Evolutionary conservation across 208 protist species (phyloP), one percentile per base, ranked within the genome.

Genomic region (Naegleria gruberi): DNA sequence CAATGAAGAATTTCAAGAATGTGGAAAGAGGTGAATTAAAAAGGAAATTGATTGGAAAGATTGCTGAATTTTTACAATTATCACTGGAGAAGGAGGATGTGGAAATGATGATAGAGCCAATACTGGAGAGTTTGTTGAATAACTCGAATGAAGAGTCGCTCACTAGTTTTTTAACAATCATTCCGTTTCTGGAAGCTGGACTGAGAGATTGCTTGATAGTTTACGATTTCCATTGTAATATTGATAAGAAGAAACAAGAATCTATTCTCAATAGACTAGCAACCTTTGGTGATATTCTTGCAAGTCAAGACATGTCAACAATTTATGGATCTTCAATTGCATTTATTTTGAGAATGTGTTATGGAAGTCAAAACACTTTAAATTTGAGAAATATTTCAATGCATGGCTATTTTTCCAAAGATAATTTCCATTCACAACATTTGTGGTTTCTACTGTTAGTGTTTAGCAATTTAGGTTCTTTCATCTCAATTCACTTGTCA

Each of bases 361-460:
- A 37, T 77, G 65, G 65, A 77, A 77, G 65, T 77, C 65, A 77
- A 77, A 77, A 77, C 8, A 77, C 65, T 77, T 77, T 77, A 77
- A 77, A 77, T 77, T 77, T 77, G 8, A 77, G 65, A 77, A 77
- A 77, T 37, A n/a, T 77, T 37, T 37, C 65, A 37, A 37, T 77
- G 30, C 65, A 77, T 37, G 65, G 65, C 6, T 77, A 37, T 77
- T 37, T 77, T 37, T 37, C 7, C 1, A 37, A 12, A 37, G 6
- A 77, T 65, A 65, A 65, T 65, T 65, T 65, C 30, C 2, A 65
- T 4, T 23, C 51, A 65, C 12, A 65, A 3, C 51, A 65, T 19
- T 30, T 23, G 30, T 23, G 19, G 2, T 65, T 65, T 19, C 51
- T 65, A 65, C 30, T 65, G 12, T 65, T 65, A 30, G 15, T 65